Evolutionary conservation across 2,329 filamentous ascomycete species (phyloP), one percentile per base, ranked within the genome.

Genomic region (Diaporthe ampelina): DNA sequence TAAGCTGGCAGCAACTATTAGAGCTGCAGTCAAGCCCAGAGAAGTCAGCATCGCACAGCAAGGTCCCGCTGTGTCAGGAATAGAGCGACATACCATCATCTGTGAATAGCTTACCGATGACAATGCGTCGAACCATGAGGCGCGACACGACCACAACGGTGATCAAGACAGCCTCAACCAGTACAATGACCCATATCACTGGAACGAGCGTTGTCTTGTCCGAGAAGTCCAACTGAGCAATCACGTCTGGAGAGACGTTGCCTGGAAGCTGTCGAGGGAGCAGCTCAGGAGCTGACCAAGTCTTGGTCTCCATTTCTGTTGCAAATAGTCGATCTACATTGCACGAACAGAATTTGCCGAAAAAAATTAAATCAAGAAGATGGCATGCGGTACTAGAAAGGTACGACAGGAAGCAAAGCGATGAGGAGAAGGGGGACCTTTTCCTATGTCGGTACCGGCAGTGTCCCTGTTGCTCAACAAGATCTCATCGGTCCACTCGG

Each of bases 131-230:
- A 35, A 52, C 61, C 21, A 67, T 24, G 6, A 67, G 61, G 21
- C 61, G 61, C 24, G 45, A 35, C 10, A 67, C 43, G 17, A 67
- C 61, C 61, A 67, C 43, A 24, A 67, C 43, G 61, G 43, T 67
- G 24, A 67, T 67, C 21, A 37, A 4, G 13, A 52, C 61, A 19
- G 43, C 61, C 29, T 67, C 29, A 50, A 67, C 6, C 29, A 35
- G 48, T 2, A 67, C 61, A 32, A 67, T 24, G 37, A 21, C 43
- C 61, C 61, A 67, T 67, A 67, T n/a, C 26, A 52, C 26, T 37
- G 61, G 61, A 24, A 67, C 61, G 8, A 67, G 43, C n/a, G 61
- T 67, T 15, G 61, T 35, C 13, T 67, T 67, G 10, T 67, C 43
- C 29, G 61, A 35, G n/a, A 67, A 67, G 17, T 67, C 26, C 29